phyloP scores from a whole-genome alignment of 768 basidiomycete genomes.

The Albatrellus ellisii region DNA sequence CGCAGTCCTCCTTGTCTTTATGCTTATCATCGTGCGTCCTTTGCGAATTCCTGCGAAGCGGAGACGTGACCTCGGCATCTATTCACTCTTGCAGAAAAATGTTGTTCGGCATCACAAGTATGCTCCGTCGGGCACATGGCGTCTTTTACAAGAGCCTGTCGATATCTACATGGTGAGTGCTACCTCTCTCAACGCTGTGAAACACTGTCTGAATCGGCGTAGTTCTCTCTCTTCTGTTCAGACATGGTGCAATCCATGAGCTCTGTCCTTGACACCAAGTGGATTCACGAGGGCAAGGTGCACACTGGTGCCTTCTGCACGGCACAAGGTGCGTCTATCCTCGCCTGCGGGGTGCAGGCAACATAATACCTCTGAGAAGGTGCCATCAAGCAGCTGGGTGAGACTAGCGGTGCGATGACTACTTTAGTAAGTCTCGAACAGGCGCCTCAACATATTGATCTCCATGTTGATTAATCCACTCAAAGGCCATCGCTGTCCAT shows the following conservation, averaged over 20 bases:
- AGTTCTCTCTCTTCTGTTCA: slow-evolving; percentile 18
- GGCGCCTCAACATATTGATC: background rate
- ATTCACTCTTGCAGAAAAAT: slow-evolving; percentile 4
- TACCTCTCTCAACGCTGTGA: slow-evolving; percentile 7
- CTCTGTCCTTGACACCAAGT: slow-evolving; percentile 24
- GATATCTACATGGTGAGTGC: slow-evolving; percentile 28
- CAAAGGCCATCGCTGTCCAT: slow-evolving; percentile 21
- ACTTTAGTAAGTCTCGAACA: slow-evolving; percentile 23
- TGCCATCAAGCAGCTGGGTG: slow-evolving; percentile 28
- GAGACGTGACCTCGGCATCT: background rate
- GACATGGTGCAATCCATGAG: slow-evolving; percentile 28
- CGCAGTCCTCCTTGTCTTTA: background rate
- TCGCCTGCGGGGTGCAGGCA: background rate
- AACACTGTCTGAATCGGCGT: background rate
- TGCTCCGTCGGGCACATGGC: slow-evolving; percentile 2
- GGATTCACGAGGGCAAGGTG: slow-evolving; percentile 24
- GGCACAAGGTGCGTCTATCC: slow-evolving; percentile 21
- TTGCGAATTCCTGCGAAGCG: background rate
- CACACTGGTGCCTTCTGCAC: slow-evolving; percentile 22
- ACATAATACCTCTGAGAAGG: slow-evolving; percentile 14
- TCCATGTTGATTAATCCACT: slow-evolving; percentile 16
- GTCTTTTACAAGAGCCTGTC: slow-evolving; percentile 24
- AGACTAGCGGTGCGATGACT: slow-evolving; percentile 27
- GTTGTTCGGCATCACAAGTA: slow-evolving; percentile 1
- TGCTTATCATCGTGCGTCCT: slow-evolving; percentile 7